Evolutionary conservation across 805 yeast genomes (phyloP).

Genomic region (Starmerella scarabaei): DNA sequence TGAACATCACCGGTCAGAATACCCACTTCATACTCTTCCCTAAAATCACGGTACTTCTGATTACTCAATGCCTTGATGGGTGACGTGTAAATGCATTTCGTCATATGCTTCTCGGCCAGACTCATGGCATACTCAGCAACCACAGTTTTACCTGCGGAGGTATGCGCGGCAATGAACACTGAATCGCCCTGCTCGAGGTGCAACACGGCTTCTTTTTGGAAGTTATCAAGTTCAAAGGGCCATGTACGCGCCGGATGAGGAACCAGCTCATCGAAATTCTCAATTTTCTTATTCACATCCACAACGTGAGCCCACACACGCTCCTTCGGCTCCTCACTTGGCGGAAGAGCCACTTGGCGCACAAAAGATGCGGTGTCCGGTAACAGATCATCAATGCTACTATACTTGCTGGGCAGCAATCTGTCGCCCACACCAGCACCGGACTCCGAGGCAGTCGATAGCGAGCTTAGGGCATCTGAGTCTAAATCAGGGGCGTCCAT

Average conservation of each 20-base stretch:
- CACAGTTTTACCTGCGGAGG: slow-evolving; percentile 97
- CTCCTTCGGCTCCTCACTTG: slow-evolving; percentile 22
- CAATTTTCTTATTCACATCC: slow-evolving; percentile 68
- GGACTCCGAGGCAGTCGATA: not conserved
- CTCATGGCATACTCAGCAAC: slow-evolving; percentile 98
- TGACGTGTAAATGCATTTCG: slow-evolving; percentile 90
- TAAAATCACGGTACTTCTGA: slow-evolving; percentile 82
- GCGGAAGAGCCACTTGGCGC: slow-evolving; percentile 20
- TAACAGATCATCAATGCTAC: slow-evolving; percentile 35
- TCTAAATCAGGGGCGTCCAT: slow-evolving; percentile 7
- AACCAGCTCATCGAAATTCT: slow-evolving; percentile 73
- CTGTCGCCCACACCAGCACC: too few species aligned
- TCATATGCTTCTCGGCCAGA: slow-evolving; percentile 90
- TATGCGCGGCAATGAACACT: slow-evolving; percentile 96
- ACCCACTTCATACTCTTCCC: slow-evolving; percentile 72
- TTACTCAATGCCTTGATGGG: slow-evolving; percentile 87
- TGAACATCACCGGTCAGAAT: slow-evolving; percentile 96
- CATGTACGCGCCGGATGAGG: slow-evolving; percentile 88
- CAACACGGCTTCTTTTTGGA: slow-evolving; percentile 93
- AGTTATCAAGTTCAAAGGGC: slow-evolving; percentile 90
- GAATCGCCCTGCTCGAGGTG: slow-evolving; percentile 97
- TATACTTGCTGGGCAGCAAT: slow-evolving; percentile 1
- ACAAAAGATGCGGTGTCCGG: slow-evolving; percentile 42
- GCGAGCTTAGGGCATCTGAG: slow-evolving; percentile 1
- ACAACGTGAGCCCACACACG: slow-evolving; percentile 92